Evolutionary conservation across 805 yeast genomes (phyloP), one percentile per base, ranked within the genome.

Genomic region (Starmerella riodocensis): DNA sequence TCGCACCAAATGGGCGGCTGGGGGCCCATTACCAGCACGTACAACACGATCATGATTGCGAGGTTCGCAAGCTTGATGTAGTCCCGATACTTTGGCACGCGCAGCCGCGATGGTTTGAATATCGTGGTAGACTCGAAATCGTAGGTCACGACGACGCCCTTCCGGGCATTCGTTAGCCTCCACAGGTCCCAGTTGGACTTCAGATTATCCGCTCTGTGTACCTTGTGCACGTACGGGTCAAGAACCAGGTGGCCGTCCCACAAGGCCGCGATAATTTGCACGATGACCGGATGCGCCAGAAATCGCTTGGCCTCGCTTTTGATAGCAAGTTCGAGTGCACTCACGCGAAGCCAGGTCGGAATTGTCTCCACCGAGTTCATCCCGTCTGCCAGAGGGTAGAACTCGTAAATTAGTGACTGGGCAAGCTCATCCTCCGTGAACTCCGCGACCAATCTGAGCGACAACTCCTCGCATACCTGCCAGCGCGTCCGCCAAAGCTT

Each of bases 221-320:
- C 54, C 45, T 52, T 63, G 53, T 54, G 62, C 54, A 51, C 59
- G 30, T 37, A 60, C 7, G 63, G 55, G 30, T 62, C 59, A 29
- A 60, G 58, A 48, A 62, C 66, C 20, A 72, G 57, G 23, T 69
- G 69, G 0, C 77, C 77, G 41, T 65, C 64, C 63, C 74, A 71
- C 25, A 72, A 63, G 35, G 68, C 64, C 36, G 66, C 65, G 28
- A 71, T 48, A 6, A 69, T 64, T 23, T 65, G 62, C 4, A 65
- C 61, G 2, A 71, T 63, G 4, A 68, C 62, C 1, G 76, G 76
- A 50, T 71, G 74, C 3, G 73, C 64, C 34, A 72, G 54, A 43
- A 72, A 65, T 46, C 59, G 59, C 48, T 71, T 72, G 2, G 76
- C 68, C 40, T 67, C 68, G n/a, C 73, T 63, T 29, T 69, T 61